A percentile compares a stretch with the other conserved stretches of the same genome.
phyloP scores from a whole-genome alignment of 495 filamentous ascomycete genomes.

The Glonium stellatum region DNA sequence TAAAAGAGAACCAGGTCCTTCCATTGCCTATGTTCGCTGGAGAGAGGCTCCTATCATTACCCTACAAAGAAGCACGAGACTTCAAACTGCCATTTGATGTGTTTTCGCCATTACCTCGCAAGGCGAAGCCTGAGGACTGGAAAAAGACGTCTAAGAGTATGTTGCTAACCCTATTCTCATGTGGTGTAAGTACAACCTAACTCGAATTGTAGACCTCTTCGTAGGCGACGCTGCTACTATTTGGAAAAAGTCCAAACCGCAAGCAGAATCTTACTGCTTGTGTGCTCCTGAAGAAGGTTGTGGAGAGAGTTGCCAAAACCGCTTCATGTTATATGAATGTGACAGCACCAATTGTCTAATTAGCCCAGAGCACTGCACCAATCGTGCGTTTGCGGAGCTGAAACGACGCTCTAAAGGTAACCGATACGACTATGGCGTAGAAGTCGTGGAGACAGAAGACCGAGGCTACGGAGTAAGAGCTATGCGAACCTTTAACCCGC shows the following conservation, averaged over 20 bases:
- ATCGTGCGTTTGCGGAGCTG: constrained; percentile 79
- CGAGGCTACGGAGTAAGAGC: constrained; percentile 86
- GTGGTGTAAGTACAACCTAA: neutral
- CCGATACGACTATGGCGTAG: constrained; percentile 76
- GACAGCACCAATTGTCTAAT: constrained; percentile 82
- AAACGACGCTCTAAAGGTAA: constrained; percentile 64
- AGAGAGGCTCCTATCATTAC: constrained; percentile 38
- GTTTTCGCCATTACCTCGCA: constrained; percentile 76
- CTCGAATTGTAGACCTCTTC: constrained; percentile 62
- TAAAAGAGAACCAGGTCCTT: constrained; percentile 43
- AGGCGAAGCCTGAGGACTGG: constrained; percentile 88
- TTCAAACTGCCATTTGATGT: constrained; percentile 87
- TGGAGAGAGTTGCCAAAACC: constrained; percentile 83
- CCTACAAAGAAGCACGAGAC: constrained; percentile 61
- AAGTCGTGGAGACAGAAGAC: constrained; percentile 84
- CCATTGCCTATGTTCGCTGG: constrained; percentile 61
- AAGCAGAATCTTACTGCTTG: constrained; percentile 72
- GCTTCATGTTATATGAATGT: constrained; percentile 96
- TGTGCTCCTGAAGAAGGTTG: constrained; percentile 74
- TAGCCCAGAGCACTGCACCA: constrained; percentile 62
- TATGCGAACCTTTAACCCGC: constrained; percentile 76
- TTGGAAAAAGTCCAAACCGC: constrained; percentile 72
- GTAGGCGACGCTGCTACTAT: constrained; percentile 78
- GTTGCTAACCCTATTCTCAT: constrained; percentile 21
- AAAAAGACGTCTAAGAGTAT: constrained; percentile 82